Base-by-base conservation (phyloP, 345 rosid species). In the Eucalyptus marginata region DNA sequence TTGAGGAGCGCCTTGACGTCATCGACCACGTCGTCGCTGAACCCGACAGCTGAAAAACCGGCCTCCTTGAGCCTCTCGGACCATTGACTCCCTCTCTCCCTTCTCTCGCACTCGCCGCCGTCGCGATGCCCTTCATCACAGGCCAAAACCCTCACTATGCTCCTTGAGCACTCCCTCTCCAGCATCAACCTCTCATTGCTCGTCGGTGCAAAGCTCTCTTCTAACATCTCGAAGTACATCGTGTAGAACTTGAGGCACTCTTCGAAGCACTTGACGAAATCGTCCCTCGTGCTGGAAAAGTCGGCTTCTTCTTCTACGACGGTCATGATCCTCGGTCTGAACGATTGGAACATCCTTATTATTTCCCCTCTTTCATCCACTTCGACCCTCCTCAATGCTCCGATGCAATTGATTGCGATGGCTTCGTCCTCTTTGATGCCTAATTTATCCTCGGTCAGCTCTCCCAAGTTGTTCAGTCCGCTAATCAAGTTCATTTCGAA, bases 261-360 rank as follows among this genome's bases (percentile, higher is more conserved):
- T 90, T 96, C 96, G 36, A 96, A 96, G 88, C 97, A 94, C 91
- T 88, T 90, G 52, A 94, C 95, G 51, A 94, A 96, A 43, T 95
- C 95, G 58, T 91, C 86, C 87, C 91, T 91, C 36, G 93, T 87
- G 93, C 94, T 94, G 2, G 94, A 91, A 17, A 95, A 92, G 89
- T 96, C 97, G 47, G 96, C 97, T 93, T 96, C 98, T 91, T 96
- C 98, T 79, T 96, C 98, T 14, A 93, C 98, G 47, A 96, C 80
- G 4, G 98, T 96, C 51, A 96, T 93, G 15, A 96, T 90, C 89
- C 92, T 90, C 47, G 97, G 93, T 27, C 52, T 86, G 2, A 96
- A 92, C 3, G 95, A 94, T 59, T 58, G 90, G 84, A 96, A 93
- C 92, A 92, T 87, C 88, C 51, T 88, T 24, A 96, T 93, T 87